Percentiles rank a stretch among this genome's conserved stretches.
Conservation (phyloP, 1,284 basidiomycete species). For the Pseudozyma thailandica region DNA sequence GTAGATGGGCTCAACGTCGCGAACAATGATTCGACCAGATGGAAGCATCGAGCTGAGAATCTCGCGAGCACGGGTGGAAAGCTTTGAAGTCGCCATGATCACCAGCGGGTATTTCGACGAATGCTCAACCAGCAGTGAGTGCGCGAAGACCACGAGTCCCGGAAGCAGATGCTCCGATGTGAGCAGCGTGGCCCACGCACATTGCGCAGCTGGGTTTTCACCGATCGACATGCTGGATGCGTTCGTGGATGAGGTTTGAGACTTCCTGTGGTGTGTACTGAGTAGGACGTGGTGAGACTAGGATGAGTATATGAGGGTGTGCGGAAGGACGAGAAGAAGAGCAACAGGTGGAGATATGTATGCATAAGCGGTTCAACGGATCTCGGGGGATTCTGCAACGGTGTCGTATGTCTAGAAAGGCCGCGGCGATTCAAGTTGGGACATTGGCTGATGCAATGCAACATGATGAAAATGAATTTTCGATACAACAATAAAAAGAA, state of each 20-base stretch:
- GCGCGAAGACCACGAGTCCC: constrained; percentile 54
- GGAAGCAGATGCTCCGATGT: constrained; percentile 59
- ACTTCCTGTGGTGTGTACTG: no score
- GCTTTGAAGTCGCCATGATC: constrained; percentile 52
- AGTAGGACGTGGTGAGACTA: no score
- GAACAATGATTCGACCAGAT: constrained; percentile 14
- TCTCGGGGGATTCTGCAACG: not conserved
- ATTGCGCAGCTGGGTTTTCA: constrained; percentile 6
- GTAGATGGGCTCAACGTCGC: constrained; percentile 47
- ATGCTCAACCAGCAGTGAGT: constrained; percentile 48
- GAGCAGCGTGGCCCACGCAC: constrained; percentile 60
- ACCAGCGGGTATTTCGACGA: constrained; percentile 51
- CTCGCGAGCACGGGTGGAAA: constrained; percentile 27
- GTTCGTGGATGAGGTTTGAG: not conserved
- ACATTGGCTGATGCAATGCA: not conserved
- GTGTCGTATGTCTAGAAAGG: not conserved
- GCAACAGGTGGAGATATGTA: not conserved
- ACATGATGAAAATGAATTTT: no score
- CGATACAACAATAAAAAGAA: no score
- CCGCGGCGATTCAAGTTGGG: not conserved
- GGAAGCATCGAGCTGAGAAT: constrained; percentile 44
- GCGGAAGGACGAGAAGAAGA: not conserved
- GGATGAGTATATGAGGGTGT: not conserved
- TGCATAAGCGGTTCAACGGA: not conserved
- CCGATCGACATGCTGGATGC: constrained; percentile 28